A percentile compares a stretch with the other conserved stretches of the same genome.
Conservation (phyloP, 2,329 filamentous ascomycete species). For the Cordyceps pruinosa region DNA sequence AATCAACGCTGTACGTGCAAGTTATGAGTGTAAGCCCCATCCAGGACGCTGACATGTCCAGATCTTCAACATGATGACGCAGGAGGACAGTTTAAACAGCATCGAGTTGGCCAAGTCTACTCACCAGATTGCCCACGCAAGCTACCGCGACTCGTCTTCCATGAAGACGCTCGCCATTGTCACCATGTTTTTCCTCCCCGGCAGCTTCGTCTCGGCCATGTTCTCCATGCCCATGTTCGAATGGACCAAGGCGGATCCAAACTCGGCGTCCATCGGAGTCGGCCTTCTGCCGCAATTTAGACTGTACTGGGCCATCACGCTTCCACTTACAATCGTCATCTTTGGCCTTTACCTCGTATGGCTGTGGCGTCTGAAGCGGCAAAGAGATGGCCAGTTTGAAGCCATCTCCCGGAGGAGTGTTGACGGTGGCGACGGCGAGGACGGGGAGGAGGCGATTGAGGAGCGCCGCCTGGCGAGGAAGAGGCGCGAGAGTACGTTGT, state of each 20-base stretch:
- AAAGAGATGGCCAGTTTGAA: constrained; percentile 13
- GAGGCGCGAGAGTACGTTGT: constrained; percentile 2
- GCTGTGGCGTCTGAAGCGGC: constrained; percentile 25
- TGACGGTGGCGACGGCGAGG: neutral
- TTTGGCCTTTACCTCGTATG: constrained; percentile 30
- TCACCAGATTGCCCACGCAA: constrained; percentile 28
- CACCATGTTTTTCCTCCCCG: constrained; percentile 37
- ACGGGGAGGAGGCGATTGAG: neutral
- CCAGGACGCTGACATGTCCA: constrained; percentile 10
- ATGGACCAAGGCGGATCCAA: constrained; percentile 22
- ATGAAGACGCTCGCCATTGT: constrained; percentile 38
- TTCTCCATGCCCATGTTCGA: constrained; percentile 31
- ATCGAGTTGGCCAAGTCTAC: constrained; percentile 24
- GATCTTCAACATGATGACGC: constrained; percentile 33
- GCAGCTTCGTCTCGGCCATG: constrained; percentile 36
- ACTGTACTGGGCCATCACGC: constrained; percentile 35
- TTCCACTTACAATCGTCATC: constrained; percentile 30
- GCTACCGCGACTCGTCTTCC: constrained; percentile 34
- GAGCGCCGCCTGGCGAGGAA: neutral
- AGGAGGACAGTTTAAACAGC: constrained; percentile 30
- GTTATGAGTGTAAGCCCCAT: no score
- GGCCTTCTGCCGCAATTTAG: constrained; percentile 28
- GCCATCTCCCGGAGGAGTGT: neutral
- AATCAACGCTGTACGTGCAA: constrained; percentile 28
- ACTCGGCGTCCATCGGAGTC: constrained; percentile 22